phyloP scores from a whole-genome alignment of 345 rosid genomes.

The Citrus mangshanensis region DNA sequence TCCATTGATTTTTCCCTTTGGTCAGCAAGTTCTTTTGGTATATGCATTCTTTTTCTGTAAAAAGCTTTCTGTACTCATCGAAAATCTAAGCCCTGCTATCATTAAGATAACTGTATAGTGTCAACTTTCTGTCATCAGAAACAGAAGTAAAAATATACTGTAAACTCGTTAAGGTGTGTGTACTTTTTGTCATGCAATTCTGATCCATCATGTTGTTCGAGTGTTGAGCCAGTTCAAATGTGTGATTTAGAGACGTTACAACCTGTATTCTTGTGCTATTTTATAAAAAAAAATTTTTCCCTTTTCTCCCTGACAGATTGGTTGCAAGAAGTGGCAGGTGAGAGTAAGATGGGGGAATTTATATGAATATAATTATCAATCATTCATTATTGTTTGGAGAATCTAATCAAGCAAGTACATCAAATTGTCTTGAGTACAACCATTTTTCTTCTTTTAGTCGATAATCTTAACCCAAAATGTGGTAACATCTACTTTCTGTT shows the following conservation, averaged over 20 bases:
- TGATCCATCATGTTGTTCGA: background rate
- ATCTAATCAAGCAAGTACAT: background rate
- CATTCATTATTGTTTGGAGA: background rate
- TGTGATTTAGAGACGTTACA: background rate
- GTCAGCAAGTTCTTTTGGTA: background rate
- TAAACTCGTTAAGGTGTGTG: background rate
- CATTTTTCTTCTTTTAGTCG: background rate
- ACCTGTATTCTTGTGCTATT: background rate
- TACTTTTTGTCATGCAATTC: background rate
- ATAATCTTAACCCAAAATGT: background rate
- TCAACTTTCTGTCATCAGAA: background rate
- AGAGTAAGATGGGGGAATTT: background rate
- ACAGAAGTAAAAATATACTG: background rate
- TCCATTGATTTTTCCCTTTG: background rate
- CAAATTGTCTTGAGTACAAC: background rate
- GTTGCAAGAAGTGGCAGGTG: background rate
- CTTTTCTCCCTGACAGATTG: background rate
- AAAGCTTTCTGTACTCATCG: background rate
- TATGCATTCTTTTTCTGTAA: background rate
- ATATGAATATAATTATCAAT: background rate
- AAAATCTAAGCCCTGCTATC: background rate
- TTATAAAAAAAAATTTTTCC: background rate
- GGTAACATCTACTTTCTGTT: background rate
- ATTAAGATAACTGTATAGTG: background rate
- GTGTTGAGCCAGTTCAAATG: background rate